These are phyloP conservation scores for Shiraia bambusicola DNA, from an alignment of 2,329 filamentous ascomycete species.

Conservation along the genomic window DNA sequence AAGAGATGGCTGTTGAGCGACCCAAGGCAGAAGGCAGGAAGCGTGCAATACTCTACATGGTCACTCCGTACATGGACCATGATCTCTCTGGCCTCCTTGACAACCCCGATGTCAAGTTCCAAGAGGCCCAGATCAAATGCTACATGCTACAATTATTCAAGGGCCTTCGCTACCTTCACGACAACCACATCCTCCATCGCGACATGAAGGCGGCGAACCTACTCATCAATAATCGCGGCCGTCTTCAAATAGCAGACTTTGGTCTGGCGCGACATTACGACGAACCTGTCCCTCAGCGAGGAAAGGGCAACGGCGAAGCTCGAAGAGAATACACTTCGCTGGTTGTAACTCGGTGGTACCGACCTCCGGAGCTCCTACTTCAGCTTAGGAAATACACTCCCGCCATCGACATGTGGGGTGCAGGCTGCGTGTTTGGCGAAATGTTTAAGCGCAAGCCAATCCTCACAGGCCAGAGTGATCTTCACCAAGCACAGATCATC, in stretches of 20 bases:
- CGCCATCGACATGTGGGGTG: conserved; percentile 97
- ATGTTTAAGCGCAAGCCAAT: conserved; percentile 96
- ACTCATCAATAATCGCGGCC: conserved; percentile 89
- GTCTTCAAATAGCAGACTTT: conserved; percentile 96
- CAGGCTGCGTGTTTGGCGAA: conserved; percentile 98
- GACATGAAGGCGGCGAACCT: conserved; percentile 99
- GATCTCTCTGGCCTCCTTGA: conserved; percentile 96
- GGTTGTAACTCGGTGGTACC: conserved; percentile 96
- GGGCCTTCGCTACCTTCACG: conserved; percentile 86
- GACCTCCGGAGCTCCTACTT: conserved; percentile 87
- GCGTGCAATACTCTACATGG: conserved; percentile 94
- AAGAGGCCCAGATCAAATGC: conserved; percentile 92
- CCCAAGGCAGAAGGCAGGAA: conserved; percentile 58
- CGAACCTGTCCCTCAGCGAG: conserved; percentile 73
- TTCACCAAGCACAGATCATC: conserved; percentile 88
- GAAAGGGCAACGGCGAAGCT: conserved; percentile 79
- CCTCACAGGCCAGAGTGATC: conserved; percentile 82
- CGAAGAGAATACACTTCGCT: conserved; percentile 91
- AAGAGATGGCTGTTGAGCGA: conserved; percentile 94
- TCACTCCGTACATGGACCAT: conserved; percentile 98
- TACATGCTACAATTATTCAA: conserved; percentile 93
- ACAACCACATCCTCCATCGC: conserved; percentile 80
- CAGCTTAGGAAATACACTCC: conserved; percentile 91
- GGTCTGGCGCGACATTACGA: conserved; percentile 93
- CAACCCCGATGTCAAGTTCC: conserved; percentile 86